These are phyloP conservation scores for Sporobolomyces phaffii DNA, from an alignment of 768 basidiomycete genomes.

Conservation along the genomic window DNA sequence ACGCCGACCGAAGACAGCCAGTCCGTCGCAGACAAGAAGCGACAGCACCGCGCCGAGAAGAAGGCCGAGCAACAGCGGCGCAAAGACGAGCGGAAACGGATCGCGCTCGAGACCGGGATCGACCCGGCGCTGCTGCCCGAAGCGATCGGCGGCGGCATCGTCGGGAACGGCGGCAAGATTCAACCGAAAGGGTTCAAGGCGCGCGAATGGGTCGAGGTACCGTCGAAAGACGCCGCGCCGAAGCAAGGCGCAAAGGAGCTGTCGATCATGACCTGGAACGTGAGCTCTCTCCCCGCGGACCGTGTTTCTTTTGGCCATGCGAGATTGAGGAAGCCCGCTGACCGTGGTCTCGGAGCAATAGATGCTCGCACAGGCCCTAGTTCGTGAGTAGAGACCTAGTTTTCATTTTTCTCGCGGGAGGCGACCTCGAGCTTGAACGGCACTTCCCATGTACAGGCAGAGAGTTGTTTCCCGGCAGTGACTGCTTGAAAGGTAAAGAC, in stretches of 20 bases:
- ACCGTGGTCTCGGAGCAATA: neutral
- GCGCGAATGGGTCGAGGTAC: slow-evolving; percentile 30
- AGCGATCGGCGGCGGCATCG: neutral
- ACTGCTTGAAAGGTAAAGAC: slow-evolving; percentile 35
- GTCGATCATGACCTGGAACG: slow-evolving; percentile 33
- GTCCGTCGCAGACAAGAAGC: slow-evolving; percentile 16
- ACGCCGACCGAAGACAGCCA: neutral
- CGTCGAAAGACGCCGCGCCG: neutral
- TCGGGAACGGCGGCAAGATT: neutral
- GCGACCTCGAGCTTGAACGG: no score
- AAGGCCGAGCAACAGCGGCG: slow-evolving; percentile 25
- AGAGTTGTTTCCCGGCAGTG: slow-evolving; percentile 29
- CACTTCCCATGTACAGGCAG: no score
- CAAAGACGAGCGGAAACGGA: slow-evolving; percentile 19
- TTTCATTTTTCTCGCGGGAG: neutral
- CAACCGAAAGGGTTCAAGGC: slow-evolving; percentile 18
- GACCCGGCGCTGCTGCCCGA: slow-evolving; percentile 22
- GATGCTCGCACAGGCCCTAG: slow-evolving; percentile 40
- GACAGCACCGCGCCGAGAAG: slow-evolving; percentile 19
- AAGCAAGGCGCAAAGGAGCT: slow-evolving; percentile 2
- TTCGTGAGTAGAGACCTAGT: slow-evolving; percentile 10
- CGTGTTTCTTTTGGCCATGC: neutral
- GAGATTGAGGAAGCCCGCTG: neutral
- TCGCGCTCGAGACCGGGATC: slow-evolving; percentile 16
- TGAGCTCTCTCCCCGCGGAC: neutral